A percentile compares a stretch with the other conserved stretches of the same genome.
Conservation (phyloP, 768 basidiomycete species). For the Symmetrospora coprosmae region DNA sequence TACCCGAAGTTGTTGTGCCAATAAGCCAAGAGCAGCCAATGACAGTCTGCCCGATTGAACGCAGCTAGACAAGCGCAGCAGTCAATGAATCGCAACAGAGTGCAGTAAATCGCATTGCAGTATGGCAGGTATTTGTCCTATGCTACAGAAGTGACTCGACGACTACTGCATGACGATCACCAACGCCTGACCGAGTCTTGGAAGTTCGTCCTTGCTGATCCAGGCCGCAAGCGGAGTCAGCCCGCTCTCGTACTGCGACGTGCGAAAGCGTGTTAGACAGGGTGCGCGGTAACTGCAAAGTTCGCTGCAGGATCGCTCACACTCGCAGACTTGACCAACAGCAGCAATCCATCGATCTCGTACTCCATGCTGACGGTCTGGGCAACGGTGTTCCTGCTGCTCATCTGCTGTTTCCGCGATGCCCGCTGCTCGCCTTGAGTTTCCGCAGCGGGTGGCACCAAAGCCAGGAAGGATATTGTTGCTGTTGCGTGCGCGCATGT, state of each 20-base stretch:
- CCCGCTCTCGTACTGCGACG: slow-evolving; percentile 20
- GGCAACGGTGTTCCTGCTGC: background rate
- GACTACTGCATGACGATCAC: too few relatives aligned
- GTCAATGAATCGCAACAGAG: too few relatives aligned
- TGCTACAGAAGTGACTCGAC: too few relatives aligned
- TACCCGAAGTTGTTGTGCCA: too few relatives aligned
- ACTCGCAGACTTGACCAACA: slow-evolving; percentile 7
- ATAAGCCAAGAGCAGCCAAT: too few relatives aligned
- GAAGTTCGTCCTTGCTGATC: background rate
- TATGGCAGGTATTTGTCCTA: too few relatives aligned
- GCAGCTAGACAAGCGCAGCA: too few relatives aligned
- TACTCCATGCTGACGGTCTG: background rate
- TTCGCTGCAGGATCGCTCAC: background rate
- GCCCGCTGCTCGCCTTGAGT: background rate
- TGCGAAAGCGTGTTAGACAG: background rate
- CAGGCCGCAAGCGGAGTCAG: slow-evolving; percentile 15
- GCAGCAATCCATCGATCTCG: background rate
- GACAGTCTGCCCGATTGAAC: too few relatives aligned
- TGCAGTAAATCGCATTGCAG: too few relatives aligned
- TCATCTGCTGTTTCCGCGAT: background rate
- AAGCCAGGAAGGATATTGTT: too few relatives aligned
- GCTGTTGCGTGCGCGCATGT: too few relatives aligned
- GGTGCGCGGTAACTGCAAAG: background rate
- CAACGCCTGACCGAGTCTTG: background rate
- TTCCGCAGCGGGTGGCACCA: too few relatives aligned